Conservation (phyloP, 495 filamentous ascomycete species). For the Cudoniella acicularis region DNA sequence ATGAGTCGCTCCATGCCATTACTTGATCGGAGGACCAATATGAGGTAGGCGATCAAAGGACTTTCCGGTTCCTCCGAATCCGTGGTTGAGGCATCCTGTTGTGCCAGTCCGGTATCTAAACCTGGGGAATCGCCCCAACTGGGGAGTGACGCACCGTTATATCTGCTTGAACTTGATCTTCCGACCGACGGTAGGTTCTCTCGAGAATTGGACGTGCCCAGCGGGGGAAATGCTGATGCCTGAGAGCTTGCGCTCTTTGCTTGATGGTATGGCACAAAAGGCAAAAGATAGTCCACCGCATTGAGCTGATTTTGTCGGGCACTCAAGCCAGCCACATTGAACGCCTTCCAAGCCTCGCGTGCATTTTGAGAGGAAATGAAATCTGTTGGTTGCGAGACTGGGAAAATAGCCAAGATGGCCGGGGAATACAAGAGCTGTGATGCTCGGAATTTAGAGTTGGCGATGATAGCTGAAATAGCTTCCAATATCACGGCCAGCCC, state of each 20-base stretch:
- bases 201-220: slow-evolving; percentile 22
- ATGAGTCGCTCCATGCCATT: slow-evolving; percentile 63
- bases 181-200: slow-evolving; percentile 15
- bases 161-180: slow-evolving; percentile 5
- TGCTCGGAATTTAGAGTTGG: slow-evolving; percentile 72
- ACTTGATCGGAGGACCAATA: slow-evolving; percentile 62
- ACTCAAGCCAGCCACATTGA: slow-evolving; percentile 31
- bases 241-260: slow-evolving; percentile 13
- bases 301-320: slow-evolving; percentile 34
- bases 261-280: slow-evolving; percentile 30
- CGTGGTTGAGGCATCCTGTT: slow-evolving; percentile 1
- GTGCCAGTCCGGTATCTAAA: background rate
- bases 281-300: slow-evolving; percentile 60
- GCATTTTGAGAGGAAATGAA: slow-evolving; percentile 16
- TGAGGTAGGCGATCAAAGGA: slow-evolving; percentile 77
- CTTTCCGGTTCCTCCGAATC: slow-evolving; percentile 67
- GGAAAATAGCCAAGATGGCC: slow-evolving; percentile 68
- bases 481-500: slow-evolving; percentile 71
- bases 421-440: slow-evolving; percentile 76
- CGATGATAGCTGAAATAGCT: slow-evolving; percentile 74
- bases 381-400: slow-evolving; percentile 29
- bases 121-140: slow-evolving; percentile 18
- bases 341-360: slow-evolving; percentile 34
- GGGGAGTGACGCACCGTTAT: slow-evolving; percentile 11
- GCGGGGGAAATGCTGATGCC: slow-evolving; percentile 25